phyloP scores from a whole-genome alignment of 2,329 filamentous ascomycete genomes.

The Tolypocladium pustulatum region DNA sequence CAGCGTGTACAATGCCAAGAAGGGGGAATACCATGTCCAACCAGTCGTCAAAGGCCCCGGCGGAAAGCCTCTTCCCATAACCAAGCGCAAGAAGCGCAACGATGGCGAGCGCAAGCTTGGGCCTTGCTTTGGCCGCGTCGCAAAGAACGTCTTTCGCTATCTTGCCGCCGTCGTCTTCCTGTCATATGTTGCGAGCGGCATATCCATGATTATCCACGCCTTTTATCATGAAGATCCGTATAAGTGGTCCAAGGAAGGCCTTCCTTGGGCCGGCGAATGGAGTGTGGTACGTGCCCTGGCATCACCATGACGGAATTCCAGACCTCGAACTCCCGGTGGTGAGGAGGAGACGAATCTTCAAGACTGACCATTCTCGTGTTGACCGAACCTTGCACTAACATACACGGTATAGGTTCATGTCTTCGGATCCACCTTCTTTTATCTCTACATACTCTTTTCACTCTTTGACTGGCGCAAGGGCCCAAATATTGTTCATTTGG shows the following conservation, averaged over 20 bases:
- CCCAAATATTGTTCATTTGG: conserved; percentile 68
- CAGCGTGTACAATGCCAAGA: conserved; percentile 40
- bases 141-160: conserved; percentile 66
- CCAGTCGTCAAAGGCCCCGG: conserved; percentile 63
- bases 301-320: not conserved
- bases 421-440: conserved; percentile 75
- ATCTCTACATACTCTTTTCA: conserved; percentile 75
- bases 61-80: conserved; percentile 72
- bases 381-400: not conserved
- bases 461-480: conserved; percentile 75
- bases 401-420: conserved; percentile 60
- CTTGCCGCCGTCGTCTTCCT: conserved; percentile 59
- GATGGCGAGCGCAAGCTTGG: conserved; percentile 32
- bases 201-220: conserved; percentile 64
- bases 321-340: not conserved
- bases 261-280: conserved; percentile 67
- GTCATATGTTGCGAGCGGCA: conserved; percentile 67
- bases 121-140: conserved; percentile 50
- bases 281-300: conserved; percentile 51
- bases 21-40: conserved; percentile 33
- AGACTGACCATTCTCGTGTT: not conserved
- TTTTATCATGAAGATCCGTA: conserved; percentile 35
- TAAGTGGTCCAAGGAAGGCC: conserved; percentile 30
- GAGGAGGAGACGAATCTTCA: not conserved
- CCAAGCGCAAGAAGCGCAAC: conserved; percentile 45